phyloP scores from a whole-genome alignment of 2,329 filamentous ascomycete species.

The Thelonectria rubi region DNA sequence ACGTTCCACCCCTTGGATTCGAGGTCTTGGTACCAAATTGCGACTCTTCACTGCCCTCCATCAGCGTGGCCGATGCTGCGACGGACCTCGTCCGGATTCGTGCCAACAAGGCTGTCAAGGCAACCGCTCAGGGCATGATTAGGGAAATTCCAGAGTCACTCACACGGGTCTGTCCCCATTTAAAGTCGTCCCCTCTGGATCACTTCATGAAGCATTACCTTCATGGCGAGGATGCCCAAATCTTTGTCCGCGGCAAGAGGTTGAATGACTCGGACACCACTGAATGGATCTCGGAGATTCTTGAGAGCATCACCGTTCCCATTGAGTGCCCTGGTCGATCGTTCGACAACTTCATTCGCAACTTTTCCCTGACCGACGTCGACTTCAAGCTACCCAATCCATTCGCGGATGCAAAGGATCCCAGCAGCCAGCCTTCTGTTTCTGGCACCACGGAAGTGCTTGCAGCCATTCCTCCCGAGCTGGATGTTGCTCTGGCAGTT shows the following conservation, averaged over 20 bases:
- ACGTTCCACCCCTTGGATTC: slow-evolving; percentile 82
- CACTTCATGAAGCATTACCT: slow-evolving; percentile 83
- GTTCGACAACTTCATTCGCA: slow-evolving; percentile 86
- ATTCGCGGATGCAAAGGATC: slow-evolving; percentile 77
- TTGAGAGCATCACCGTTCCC: slow-evolving; percentile 84
- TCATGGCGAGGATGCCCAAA: slow-evolving; percentile 77
- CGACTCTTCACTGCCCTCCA: slow-evolving; percentile 72
- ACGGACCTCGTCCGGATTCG: slow-evolving; percentile 74
- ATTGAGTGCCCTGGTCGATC: slow-evolving; percentile 84
- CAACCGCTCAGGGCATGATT: slow-evolving; percentile 77
- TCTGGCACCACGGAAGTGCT: slow-evolving; percentile 85
- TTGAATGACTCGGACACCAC: slow-evolving; percentile 74
- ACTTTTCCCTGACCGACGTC: slow-evolving; percentile 86
- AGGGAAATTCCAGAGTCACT: slow-evolving; percentile 77
- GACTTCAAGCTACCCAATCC: slow-evolving; percentile 87
- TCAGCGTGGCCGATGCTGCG: slow-evolving; percentile 79
- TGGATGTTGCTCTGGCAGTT: slow-evolving; percentile 86
- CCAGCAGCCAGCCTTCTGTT: slow-evolving; percentile 78
- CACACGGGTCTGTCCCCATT: slow-evolving; percentile 77
- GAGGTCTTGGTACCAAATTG: slow-evolving; percentile 88
- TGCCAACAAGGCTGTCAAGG: slow-evolving; percentile 72
- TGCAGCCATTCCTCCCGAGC: slow-evolving; percentile 81
- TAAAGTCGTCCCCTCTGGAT: slow-evolving; percentile 84
- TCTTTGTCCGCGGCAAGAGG: slow-evolving; percentile 84
- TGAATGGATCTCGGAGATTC: slow-evolving; percentile 81